Evolutionary conservation across 768 basidiomycete genomes (phyloP), one percentile per base, ranked within the genome.

Genomic region (Agaricus sinodeliciosus): DNA sequence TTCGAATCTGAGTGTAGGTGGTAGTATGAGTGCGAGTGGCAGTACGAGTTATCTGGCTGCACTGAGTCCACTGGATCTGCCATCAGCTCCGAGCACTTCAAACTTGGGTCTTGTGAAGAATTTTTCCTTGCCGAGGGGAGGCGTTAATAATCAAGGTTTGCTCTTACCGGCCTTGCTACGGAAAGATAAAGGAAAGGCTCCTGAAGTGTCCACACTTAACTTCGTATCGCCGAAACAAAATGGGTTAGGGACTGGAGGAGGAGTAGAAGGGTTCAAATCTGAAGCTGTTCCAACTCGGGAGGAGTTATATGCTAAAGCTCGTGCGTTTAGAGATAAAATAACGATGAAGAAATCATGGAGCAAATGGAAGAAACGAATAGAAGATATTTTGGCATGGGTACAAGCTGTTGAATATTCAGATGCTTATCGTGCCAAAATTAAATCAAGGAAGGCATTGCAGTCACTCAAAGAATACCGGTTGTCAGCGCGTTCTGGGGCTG

Each of bases 341-440:
- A 49, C 73, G 26, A 71, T 83, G 34, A 75, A 70, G 56, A 59
- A 64, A 34, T 67, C 59, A 34, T 79, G 81, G 54, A 59, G 16
- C 15, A 39, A 12, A 12, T 39, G 37, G 37, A 39, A 16, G 16
- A 39, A 39, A 16, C 37, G 37, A n/a, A n/a, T 16, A 39, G 37
- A 13, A 6, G 37, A 39, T 16, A 16, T 39, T 13, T 2, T 39
- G 37, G 77, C 72, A n/a, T 87, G 81, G 76, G 60, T 74, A 4
- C 82, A 85, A 46, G 87, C 87, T 0, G 78, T 78, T 54, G 67
- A 66, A 51, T 78, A 79, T 42, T 81, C 84, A 51, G 77, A 85
- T 25, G 72, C 70, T 3, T 89, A 89, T 63, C 77, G 77, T 41
- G 68, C 76, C 54, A 84, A 78, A 59, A 61, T 81, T 22, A 63